Percentiles rank a stretch among this genome's conserved stretches.
These are phyloP conservation scores for Mucor racemosus DNA, from an alignment of 371 early-diverging fungal species.

Conservation along the genomic window DNA sequence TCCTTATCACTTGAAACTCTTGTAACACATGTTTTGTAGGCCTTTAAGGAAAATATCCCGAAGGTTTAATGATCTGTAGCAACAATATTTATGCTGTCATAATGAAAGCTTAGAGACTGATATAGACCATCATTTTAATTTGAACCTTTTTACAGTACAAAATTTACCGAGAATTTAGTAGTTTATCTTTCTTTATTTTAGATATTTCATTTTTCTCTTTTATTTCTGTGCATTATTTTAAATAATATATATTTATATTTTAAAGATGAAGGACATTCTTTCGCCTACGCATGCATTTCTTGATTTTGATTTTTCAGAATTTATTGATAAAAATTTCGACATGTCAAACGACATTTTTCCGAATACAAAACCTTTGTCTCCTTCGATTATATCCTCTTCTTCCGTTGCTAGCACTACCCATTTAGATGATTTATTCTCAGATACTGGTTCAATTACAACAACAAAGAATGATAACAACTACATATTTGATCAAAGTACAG, in stretches of 20 bases:
- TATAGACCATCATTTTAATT: neutral
- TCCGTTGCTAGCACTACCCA: neutral
- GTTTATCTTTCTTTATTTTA: neutral
- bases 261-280: conserved; percentile 16
- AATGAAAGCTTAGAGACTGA: neutral
- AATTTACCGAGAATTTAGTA: conserved; percentile 9
- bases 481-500: neutral
- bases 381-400: neutral
- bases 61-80: neutral
- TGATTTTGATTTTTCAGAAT: conserved; percentile 27
- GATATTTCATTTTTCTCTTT: conserved; percentile 1
- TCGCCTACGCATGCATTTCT: conserved; percentile 21
- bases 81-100: neutral
- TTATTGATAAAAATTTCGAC: conserved; percentile 26
- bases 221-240: conserved; percentile 3
- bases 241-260: neutral
- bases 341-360: conserved; percentile 17
- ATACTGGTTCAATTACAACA: neutral
- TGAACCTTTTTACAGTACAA: conserved; percentile 1
- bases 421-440: conserved; percentile 8
- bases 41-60: neutral
- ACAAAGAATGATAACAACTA: neutral
- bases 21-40: no score
- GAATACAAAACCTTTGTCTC: conserved; percentile 5
- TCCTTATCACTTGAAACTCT: no score